Conservation (phyloP, 2,329 filamentous ascomycete genomes). For the Didymella keratinophila region DNA sequence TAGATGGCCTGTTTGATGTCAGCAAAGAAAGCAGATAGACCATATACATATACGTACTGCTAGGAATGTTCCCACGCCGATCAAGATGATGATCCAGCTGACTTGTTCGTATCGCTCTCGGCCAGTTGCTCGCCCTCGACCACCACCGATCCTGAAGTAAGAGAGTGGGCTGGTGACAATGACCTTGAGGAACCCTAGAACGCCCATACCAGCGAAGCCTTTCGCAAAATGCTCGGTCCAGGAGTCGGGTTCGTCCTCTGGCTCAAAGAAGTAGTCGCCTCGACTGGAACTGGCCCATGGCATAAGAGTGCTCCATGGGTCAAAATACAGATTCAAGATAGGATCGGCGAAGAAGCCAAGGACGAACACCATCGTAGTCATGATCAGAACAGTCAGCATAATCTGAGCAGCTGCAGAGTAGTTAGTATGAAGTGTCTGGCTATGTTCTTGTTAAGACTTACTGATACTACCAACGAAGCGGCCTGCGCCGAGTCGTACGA, state of each 20-base stretch:
- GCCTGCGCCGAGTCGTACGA: conserved; percentile 79
- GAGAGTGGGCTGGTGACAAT: conserved; percentile 78
- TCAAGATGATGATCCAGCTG: conserved; percentile 78
- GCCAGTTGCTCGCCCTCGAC: conserved; percentile 68
- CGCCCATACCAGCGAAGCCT: conserved; percentile 86
- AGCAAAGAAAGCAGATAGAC: conserved; percentile 4
- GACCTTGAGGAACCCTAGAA: conserved; percentile 85
- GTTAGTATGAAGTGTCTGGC: conserved; percentile 22
- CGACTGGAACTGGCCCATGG: conserved; percentile 39
- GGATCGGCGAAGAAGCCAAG: conserved; percentile 94
- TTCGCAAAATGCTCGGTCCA: conserved; percentile 90
- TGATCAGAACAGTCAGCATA: conserved; percentile 73
- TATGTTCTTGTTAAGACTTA: conserved; percentile 33
- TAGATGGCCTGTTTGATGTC: conserved; percentile 71
- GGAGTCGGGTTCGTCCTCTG: conserved; percentile 54
- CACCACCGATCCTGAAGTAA: conserved; percentile 71
- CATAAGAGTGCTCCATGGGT: conserved; percentile 64
- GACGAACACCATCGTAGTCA: conserved; percentile 76
- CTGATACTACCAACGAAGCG: conserved; percentile 62
- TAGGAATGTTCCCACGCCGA: conserved; percentile 82
- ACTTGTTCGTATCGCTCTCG: conserved; percentile 80
- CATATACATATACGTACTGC: conserved; percentile 63
- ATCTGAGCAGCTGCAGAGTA: conserved; percentile 65
- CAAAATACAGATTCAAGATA: conserved; percentile 86
- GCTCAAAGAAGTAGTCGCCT: conserved; percentile 34